phyloP scores from a whole-genome alignment of 805 yeast genomes.

The Yamadazyma akitaensis region DNA sequence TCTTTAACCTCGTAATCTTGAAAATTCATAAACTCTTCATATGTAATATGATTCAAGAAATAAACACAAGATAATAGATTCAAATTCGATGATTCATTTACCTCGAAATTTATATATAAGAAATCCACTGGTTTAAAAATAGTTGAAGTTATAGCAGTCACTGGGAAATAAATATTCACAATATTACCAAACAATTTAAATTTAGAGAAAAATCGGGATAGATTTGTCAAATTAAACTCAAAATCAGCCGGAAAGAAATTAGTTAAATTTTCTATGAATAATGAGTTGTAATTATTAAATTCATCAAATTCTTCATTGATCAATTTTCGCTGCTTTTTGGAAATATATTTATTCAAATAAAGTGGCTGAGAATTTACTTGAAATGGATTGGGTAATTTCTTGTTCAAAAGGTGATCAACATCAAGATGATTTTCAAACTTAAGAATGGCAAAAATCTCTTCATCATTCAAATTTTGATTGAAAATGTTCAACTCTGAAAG shows the following conservation, averaged over 20 bases:
- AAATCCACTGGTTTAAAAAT: constrained; percentile 26
- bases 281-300: constrained; percentile 20
- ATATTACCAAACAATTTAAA: constrained; percentile 45
- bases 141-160: constrained; percentile 4
- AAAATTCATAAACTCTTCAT: constrained; percentile 41
- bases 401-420: constrained; percentile 24
- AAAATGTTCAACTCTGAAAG: constrained; percentile 22
- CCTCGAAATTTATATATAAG: constrained; percentile 51
- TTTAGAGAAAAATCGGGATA: constrained; percentile 27
- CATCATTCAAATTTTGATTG: constrained; percentile 9
- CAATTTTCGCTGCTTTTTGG: constrained; percentile 55
- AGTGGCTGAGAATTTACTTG: constrained; percentile 21
- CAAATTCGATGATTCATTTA: constrained; percentile 29
- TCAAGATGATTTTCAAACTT: constrained; percentile 33
- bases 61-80: constrained; percentile 49
- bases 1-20: constrained; percentile 2
- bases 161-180: constrained; percentile 53
- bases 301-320: constrained; percentile 11
- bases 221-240: constrained; percentile 34
- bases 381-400: constrained; percentile 21
- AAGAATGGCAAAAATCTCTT: constrained; percentile 26
- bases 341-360: constrained; percentile 62
- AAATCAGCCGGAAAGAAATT: constrained; percentile 48
- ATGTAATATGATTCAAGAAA: constrained; percentile 45
- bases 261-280: constrained; percentile 43